phyloP scores from a whole-genome alignment of 2,329 filamentous ascomycete species.

The Fusarium compactum region DNA sequence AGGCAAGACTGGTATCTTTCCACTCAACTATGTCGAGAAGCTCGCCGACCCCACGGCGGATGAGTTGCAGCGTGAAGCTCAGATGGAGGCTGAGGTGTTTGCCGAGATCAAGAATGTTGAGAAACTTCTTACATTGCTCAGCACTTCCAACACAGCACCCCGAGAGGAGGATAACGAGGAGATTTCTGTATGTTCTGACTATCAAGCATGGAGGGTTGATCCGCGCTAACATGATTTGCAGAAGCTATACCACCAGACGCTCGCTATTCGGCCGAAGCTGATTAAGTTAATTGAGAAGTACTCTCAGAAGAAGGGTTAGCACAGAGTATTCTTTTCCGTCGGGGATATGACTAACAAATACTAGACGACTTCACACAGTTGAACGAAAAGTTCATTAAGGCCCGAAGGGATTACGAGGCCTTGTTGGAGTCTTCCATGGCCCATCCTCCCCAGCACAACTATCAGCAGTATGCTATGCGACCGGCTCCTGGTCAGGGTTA shows the following conservation, averaged over 20 bases:
- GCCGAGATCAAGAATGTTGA: conserved; percentile 74
- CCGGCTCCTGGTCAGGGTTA: conserved; percentile 65
- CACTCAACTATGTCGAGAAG: conserved; percentile 98
- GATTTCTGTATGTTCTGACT: conserved; percentile 74
- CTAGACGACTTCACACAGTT: conserved; percentile 91
- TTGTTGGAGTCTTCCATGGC: conserved; percentile 97
- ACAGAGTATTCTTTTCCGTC: no score
- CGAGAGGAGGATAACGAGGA: conserved; percentile 96
- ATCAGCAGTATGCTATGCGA: conserved; percentile 75
- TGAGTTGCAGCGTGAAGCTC: conserved; percentile 92
- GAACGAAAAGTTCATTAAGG: conserved; percentile 99
- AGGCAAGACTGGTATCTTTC: conserved; percentile 97
- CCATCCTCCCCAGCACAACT: conserved; percentile 84
- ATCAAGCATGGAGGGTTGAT: neutral
- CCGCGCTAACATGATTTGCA: conserved; percentile 53
- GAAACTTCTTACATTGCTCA: conserved; percentile 86
- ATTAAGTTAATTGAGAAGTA: conserved; percentile 99
- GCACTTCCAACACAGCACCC: conserved; percentile 82
- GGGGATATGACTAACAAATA: neutral
- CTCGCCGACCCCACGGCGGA: conserved; percentile 93
- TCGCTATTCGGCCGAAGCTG: conserved; percentile 94
- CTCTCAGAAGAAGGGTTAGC: conserved; percentile 88
- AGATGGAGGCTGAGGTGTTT: conserved; percentile 85
- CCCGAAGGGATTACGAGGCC: conserved; percentile 93
- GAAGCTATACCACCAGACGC: conserved; percentile 89